Evolutionary conservation across 495 filamentous ascomycete genomes (phyloP), one percentile per base, ranked within the genome.

Genomic region (Chaetomium tenue): DNA sequence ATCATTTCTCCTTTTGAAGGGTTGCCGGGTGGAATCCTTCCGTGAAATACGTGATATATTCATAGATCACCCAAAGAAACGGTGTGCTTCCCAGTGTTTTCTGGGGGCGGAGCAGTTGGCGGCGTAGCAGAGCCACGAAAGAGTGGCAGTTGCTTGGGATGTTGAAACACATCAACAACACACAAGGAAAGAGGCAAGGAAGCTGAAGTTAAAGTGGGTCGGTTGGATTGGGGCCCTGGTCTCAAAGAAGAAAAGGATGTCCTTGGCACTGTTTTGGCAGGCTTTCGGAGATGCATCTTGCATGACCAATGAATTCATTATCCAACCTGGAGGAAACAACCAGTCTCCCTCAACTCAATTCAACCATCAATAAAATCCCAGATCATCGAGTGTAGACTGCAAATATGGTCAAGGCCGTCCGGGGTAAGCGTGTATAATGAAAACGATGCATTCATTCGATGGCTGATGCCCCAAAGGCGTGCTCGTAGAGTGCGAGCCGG

Each of bases 401-500:
- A 30, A 61, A 46, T 6, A 67, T 67, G 66, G 61, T 63, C 23
- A 64, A 63, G 59, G 66, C 66, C 12, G 63, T 68, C 26, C 51
- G 66, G 16, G 60, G 65, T 63, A 63, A 56, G 57, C 33, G 5
- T 20, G 11, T 6, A 16, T 47, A 0, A 20, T n/a, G 44, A 47
- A 47, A 7, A 11, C 8, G 4, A 2, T n/a, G 28, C 5, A 20
- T 18, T 20, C 2, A 30, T 57, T 18, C 30, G 33, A 40, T 40
- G 3, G 22, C 51, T 54, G 26, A 54, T 47, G 44, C 44, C 25
- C 26, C 18, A 8, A 26, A 89, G 88, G 89, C 68, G 86, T 91
- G 47, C 79, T 92, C 60, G 84, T 92, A 68, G 83, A 89, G 73
- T 91, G 89, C 77, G 90, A 92, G 70, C 82, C 79, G 30, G 81